Evolutionary conservation across 805 yeast species (phyloP), one percentile per base, ranked within the genome.

Genomic region (Wickerhamomyces xylosicus): DNA sequence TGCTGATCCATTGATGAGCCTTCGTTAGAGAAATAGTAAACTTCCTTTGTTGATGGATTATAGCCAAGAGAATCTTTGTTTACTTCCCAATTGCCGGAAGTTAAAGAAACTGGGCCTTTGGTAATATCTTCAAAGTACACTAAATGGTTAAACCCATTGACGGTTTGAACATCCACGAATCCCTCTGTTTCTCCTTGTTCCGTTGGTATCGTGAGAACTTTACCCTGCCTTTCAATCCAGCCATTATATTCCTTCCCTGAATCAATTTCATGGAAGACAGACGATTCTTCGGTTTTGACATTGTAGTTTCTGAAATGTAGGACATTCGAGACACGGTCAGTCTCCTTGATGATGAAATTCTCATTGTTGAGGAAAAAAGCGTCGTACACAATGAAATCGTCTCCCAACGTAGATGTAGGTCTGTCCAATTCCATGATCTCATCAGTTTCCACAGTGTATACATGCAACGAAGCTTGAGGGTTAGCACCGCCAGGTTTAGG

Each of bases 71-170:
- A 73, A 2, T 81, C 84, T 38, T 66, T 72, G 19, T 72, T 78
- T 9, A 92, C 95, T 58, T 92, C 98, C 95, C 95, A 92, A 2
- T 72, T 59, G 5, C 98, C 98, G 2, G 62, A 45, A 1, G 92
- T 84, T 34, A 95, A 68, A 18, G 77, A 58, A 3, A 47, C 50
- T 3, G 85, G 85, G 13, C 58, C 54, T 0, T 72, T 42, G 15
- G 71, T 64, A 1, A 83, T 72, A 6, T 90, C 85, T 2, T 83
- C 64, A 53, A 80, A 92, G 59, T 79, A 87, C 0, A 85, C 97
- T 43, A 92, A 64, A 57, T 92, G 98, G 37, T 68, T 67, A 47
- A 56, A 77, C 0, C 84, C 85, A 38, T 74, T 67, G 19, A 73
- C 64, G 8, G 74, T 79, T n/a, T 78, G 61, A 4, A 85, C 69